Conservation (phyloP, 495 filamentous ascomycete genomes). For the Penicillium crystallinum region DNA sequence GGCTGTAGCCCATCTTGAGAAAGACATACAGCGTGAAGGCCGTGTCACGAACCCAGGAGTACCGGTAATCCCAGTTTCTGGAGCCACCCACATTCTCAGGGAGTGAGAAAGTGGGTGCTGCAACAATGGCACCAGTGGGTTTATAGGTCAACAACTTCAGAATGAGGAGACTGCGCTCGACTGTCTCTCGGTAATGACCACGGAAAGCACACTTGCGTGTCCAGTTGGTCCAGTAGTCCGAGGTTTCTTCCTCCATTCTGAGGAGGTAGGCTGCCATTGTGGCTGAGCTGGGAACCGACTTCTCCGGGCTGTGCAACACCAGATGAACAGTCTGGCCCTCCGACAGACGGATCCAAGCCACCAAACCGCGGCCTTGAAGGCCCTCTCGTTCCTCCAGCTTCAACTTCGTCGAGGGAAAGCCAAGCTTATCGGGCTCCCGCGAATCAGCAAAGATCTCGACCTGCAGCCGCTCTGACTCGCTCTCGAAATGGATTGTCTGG, state of each 20-base stretch:
- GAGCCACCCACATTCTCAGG: constrained; percentile 66
- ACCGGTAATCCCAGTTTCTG: constrained; percentile 76
- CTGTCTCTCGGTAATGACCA: constrained; percentile 64
- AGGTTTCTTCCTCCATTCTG: constrained; percentile 59
- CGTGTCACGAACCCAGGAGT: constrained; percentile 68
- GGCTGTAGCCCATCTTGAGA: constrained; percentile 65
- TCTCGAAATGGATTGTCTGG: constrained; percentile 58
- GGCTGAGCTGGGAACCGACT: constrained; percentile 37
- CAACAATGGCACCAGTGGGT: constrained; percentile 52
- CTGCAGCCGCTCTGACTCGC: constrained; percentile 51
- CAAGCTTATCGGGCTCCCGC: constrained; percentile 42
- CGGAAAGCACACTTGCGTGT: constrained; percentile 63
- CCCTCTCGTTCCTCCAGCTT: constrained; percentile 44
- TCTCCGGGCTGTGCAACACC: constrained; percentile 49
- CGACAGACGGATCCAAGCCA: constrained; percentile 49
- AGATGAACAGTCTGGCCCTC: constrained; percentile 66
- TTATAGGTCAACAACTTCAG: constrained; percentile 68
- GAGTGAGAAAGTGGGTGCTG: constrained; percentile 59
- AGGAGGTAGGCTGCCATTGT: constrained; percentile 50
- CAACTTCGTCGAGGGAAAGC: constrained; percentile 46
- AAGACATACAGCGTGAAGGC: constrained; percentile 73
- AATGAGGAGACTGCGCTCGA: constrained; percentile 62
- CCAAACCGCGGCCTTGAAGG: constrained; percentile 55
- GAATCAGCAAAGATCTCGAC: constrained; percentile 59
- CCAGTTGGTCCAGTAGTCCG: constrained; percentile 65